Conservation (phyloP, 306 rosid genomes). For the Lupinus albus region DNA sequence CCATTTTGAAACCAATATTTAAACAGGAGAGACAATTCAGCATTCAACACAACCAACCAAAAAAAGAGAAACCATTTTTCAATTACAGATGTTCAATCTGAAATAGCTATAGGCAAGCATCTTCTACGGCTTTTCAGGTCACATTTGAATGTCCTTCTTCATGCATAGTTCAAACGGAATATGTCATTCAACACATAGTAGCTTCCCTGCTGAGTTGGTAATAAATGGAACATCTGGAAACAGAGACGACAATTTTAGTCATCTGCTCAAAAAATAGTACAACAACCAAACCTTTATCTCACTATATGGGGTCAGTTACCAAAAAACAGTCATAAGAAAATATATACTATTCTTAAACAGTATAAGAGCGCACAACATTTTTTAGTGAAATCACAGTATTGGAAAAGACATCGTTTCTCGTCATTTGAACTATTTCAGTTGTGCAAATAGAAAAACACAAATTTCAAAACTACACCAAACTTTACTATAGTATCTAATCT, state of each 20-base stretch:
- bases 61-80: conserved; percentile 43
- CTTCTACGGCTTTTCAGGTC: conserved; percentile 41
- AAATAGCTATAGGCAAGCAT: conserved; percentile 45
- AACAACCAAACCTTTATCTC: too few species aligned
- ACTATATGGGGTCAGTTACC: too few species aligned
- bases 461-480: too few species aligned
- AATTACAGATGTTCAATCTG: conserved; percentile 43
- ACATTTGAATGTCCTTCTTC: conserved; percentile 47
- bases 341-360: conserved; percentile 9
- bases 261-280: too few species aligned
- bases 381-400: conserved; percentile 9
- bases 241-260: conserved; percentile 30
- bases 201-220: conserved; percentile 78
- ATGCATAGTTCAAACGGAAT: conserved; percentile 90
- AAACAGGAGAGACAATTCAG: conserved; percentile 43
- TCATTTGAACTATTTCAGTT: not conserved
- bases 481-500: too few species aligned
- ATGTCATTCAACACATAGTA: conserved; percentile 84
- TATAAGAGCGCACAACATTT: not conserved
- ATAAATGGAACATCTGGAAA: conserved; percentile 90
- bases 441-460: too few species aligned
- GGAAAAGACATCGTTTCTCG: conserved; percentile 17
- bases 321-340: not conserved
- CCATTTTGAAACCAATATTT: conserved; percentile 50
- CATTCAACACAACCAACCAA: conserved; percentile 47